Conservation (phyloP, 176 grass and related monocot genomes). For the Lolium multiflorum region DNA sequence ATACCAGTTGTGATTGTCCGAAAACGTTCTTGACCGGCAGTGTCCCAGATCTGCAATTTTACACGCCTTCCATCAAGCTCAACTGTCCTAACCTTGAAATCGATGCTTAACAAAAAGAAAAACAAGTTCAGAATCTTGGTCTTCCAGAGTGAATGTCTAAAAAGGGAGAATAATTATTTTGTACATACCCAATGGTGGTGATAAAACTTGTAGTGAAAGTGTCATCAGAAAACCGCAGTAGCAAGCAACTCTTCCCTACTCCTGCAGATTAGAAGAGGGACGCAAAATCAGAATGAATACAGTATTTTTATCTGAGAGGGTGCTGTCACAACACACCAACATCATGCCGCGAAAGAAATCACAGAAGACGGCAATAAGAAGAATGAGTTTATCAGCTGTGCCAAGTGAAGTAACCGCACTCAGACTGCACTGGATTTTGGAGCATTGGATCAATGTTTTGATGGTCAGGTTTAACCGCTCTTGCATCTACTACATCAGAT, state of each 20-base stretch:
- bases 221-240: slow-evolving; percentile 68
- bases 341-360: slow-evolving; percentile 9
- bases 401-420: not conserved
- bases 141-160: slow-evolving; percentile 19
- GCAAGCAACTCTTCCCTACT: slow-evolving; percentile 78
- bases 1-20: slow-evolving; percentile 91
- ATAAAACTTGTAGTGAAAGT: slow-evolving; percentile 76
- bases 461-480: not conserved
- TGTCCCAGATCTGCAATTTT: slow-evolving; percentile 95
- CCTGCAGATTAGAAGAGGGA: slow-evolving; percentile 45
- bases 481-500: not conserved
- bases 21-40: slow-evolving; percentile 93
- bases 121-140: slow-evolving; percentile 24
- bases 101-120: slow-evolving; percentile 62
- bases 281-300: slow-evolving; percentile 28
- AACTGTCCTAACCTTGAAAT: slow-evolving; percentile 89
- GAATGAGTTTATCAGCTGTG: not conserved
- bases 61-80: slow-evolving; percentile 91
- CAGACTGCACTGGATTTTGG: not conserved
- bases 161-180: not conserved
- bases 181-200: slow-evolving; percentile 62
- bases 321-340: not conserved
- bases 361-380: slow-evolving; percentile 8
- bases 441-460: not conserved
- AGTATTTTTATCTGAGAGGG: not conserved